Conservation (phyloP, 1,139 yeast species). For the Debaryomyces singareniensis region DNA sequence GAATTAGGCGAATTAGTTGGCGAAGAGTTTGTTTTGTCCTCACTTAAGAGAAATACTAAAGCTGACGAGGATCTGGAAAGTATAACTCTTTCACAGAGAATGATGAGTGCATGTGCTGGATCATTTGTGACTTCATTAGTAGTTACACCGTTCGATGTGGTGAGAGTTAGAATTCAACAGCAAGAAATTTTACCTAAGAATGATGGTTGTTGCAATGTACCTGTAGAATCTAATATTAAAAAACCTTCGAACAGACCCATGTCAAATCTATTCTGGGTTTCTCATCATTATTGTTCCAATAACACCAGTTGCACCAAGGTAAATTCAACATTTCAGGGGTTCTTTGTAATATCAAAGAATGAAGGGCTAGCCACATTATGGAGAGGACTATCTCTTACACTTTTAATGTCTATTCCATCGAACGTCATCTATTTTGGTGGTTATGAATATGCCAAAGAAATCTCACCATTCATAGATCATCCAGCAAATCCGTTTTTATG, state of each 20-base stretch:
- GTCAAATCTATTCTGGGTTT: constrained; percentile 37
- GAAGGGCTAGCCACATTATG: constrained; percentile 81
- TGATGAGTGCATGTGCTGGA: constrained; percentile 90
- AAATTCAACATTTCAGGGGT: constrained; percentile 67
- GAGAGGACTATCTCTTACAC: constrained; percentile 81
- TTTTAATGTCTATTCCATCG: constrained; percentile 88
- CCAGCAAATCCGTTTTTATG: constrained; percentile 72
- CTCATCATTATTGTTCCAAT: constrained; percentile 30
- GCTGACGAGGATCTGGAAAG: constrained; percentile 9
- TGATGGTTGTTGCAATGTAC: constrained; percentile 22
- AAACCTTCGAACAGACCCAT: constrained; percentile 3
- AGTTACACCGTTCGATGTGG: constrained; percentile 93
- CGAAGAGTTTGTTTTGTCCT: not conserved
- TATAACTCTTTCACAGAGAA: constrained; percentile 54
- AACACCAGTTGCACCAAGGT: constrained; percentile 29
- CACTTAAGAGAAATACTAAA: not conserved
- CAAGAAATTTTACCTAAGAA: constrained; percentile 55
- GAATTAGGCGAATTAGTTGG: not conserved
- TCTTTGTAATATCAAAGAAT: constrained; percentile 52
- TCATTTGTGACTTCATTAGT: constrained; percentile 80
- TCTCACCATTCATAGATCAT: constrained; percentile 50
- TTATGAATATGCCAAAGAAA: constrained; percentile 77
- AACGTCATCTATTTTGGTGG: constrained; percentile 93
- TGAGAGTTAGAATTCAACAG: constrained; percentile 84
- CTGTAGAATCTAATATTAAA: constrained; percentile 2